Base-by-base conservation (phyloP, 441 rosid species). In the Syzygium syzygioides region DNA sequence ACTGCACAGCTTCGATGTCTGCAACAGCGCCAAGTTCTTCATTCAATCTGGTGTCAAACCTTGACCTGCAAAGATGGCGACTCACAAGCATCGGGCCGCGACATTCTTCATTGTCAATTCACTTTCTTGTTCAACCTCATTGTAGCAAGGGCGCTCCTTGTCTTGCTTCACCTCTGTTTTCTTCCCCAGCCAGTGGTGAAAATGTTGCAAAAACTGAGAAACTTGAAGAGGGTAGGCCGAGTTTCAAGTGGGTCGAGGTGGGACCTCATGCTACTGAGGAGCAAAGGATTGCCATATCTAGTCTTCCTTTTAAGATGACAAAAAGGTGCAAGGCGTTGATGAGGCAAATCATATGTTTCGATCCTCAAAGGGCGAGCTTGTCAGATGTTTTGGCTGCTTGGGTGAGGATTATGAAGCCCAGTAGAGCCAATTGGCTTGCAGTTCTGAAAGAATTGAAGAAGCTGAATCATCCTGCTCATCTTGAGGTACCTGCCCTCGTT, bases 331-430 rank as follows among this genome's bases (percentile, higher is more conserved):
- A 93, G 90, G 95, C 98, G 30, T 76, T 96, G 52, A 87, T 97
- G 95, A 94, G 86, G 55, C 98, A 97, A 92, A 92, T 97, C 85
- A 94, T 97, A 68, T 95, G 95, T 90, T 92, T 92, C 88, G 91
- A 91, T 88, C 89, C 86, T 12, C 89, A 93, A 86, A 92, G 93
- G 54, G 95, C 89, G 18, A 85, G 89, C 45, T 90, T 96, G 54
- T 86, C 80, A 9, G 94, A 93, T 91, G 89, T 97, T 89, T 90
- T 97, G 92, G 88, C 85, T 90, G 92, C 91, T 89, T 97, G 98
- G 99, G 97, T 93, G 60, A 94, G 91, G 93, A 87, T 93, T 85
- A 97, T 96, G 98, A 96, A 93, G 86, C 99, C 98, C 87, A 91
- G 85, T 76, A 92, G 98, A 89, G 92, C 95, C 83, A 97, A 96